These are phyloP conservation scores for Taiozyma sp. DNA, from an alignment of 1,139 yeast genomes.

Conservation along the genomic window DNA sequence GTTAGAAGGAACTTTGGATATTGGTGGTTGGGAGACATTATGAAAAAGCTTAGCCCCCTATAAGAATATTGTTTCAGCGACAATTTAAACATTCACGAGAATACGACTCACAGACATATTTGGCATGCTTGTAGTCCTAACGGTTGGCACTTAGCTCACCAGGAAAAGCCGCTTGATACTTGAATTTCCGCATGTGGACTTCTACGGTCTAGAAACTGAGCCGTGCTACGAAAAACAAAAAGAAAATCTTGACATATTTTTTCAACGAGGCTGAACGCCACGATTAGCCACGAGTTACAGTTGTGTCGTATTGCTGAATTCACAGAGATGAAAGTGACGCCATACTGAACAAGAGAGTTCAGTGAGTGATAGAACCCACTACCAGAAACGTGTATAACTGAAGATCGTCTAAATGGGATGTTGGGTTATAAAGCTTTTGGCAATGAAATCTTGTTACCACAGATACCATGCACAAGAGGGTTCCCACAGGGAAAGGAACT, in stretches of 20 bases:
- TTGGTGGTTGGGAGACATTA: slow-evolving; percentile 96
- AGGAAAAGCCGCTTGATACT: too few relatives aligned
- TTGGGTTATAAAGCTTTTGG: too few relatives aligned
- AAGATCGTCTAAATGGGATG: too few relatives aligned
- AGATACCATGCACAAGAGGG: not conserved
- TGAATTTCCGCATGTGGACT: too few relatives aligned
- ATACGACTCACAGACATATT: not conserved
- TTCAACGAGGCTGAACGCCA: not conserved
- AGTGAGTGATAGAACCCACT: too few relatives aligned
- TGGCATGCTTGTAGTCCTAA: too few relatives aligned
- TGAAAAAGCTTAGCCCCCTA: slow-evolving; percentile 25
- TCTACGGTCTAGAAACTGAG: too few relatives aligned
- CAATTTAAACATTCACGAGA: not conserved
- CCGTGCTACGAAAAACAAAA: too few relatives aligned
- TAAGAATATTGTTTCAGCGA: too few relatives aligned
- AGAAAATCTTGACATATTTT: not conserved
- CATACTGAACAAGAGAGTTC: too few relatives aligned
- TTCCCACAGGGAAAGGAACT: not conserved
- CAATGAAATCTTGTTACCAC: not conserved
- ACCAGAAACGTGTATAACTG: too few relatives aligned
- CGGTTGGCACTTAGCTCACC: too few relatives aligned
- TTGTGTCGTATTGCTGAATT: not conserved
- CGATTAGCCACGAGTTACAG: not conserved
- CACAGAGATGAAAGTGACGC: not conserved
- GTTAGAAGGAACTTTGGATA: slow-evolving; percentile 72